These are phyloP conservation scores for Leucoagaricus sp. DNA, from an alignment of 1,284 basidiomycete species.

Conservation along the genomic window DNA sequence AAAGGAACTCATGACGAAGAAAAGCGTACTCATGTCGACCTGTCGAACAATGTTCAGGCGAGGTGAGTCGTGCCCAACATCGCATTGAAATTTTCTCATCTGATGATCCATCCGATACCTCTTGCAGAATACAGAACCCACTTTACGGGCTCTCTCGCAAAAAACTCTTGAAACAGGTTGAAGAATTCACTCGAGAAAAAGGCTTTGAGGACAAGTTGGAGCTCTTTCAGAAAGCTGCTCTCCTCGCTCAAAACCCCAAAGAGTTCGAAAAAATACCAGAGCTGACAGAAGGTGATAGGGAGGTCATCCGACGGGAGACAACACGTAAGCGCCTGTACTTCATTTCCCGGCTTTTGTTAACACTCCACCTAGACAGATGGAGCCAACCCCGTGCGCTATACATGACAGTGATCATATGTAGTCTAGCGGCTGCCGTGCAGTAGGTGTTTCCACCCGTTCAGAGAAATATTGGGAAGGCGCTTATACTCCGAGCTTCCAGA, in stretches of 20 bases:
- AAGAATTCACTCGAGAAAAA: slow-evolving; percentile 46
- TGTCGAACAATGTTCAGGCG: slow-evolving; percentile 42
- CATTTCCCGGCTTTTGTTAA: not conserved
- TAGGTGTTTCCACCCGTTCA: slow-evolving; percentile 33
- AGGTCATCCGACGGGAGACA: slow-evolving; percentile 49
- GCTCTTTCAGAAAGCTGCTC: slow-evolving; percentile 53
- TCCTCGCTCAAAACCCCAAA: slow-evolving; percentile 57
- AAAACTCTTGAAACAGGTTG: slow-evolving; percentile 47
- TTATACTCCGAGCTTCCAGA: slow-evolving; percentile 33
- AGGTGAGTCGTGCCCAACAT: slow-evolving; percentile 27
- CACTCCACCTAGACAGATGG: slow-evolving; percentile 48
- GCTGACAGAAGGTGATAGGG: slow-evolving; percentile 53
- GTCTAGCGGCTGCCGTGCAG: slow-evolving; percentile 62
- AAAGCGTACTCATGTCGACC: slow-evolving; percentile 25
- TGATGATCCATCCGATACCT: slow-evolving; percentile 10
- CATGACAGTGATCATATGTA: slow-evolving; percentile 54
- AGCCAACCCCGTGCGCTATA: slow-evolving; percentile 54
- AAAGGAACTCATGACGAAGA: slow-evolving; percentile 16
- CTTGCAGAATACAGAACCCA: slow-evolving; percentile 62
- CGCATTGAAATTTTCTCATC: slow-evolving; percentile 2
- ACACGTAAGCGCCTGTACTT: slow-evolving; percentile 38
- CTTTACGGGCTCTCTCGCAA: slow-evolving; percentile 47
- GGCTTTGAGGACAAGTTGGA: slow-evolving; percentile 46
- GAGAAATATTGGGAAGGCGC: too few species aligned
- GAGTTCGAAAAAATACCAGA: slow-evolving; percentile 52